Percentiles rank a stretch among this genome's conserved stretches.
phyloP scores from a whole-genome alignment of 345 rosid genomes.

The Microcos paniculata region DNA sequence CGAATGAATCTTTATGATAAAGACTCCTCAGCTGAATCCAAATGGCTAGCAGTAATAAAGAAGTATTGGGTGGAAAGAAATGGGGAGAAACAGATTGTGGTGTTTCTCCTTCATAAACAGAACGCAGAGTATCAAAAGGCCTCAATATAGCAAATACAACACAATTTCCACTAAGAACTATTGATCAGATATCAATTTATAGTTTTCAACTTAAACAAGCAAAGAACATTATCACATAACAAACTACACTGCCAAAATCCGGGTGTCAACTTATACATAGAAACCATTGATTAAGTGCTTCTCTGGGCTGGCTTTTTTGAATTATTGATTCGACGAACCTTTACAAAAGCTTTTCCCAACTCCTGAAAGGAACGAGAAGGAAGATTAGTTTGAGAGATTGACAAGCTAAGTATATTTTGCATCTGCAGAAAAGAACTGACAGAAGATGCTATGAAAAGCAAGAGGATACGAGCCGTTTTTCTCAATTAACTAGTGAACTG shows the following conservation, averaged over 20 bases:
- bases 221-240: not conserved
- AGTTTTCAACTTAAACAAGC: not conserved
- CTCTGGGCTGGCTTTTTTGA: slow-evolving; percentile 38
- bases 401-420: not conserved
- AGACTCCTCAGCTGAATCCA: not conserved
- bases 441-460: not conserved
- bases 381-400: not conserved
- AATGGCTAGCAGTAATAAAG: not conserved
- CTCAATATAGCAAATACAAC: not conserved
- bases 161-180: not conserved
- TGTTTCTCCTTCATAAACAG: too few relatives aligned
- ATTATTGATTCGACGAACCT: slow-evolving; percentile 62
- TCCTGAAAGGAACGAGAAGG: slow-evolving; percentile 33
- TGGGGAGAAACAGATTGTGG: too few relatives aligned
- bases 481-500: not conserved
- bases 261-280: not conserved
- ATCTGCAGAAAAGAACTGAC: not conserved
- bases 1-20: not conserved
- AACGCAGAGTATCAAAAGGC: not conserved
- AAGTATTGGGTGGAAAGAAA: too few relatives aligned
- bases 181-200: not conserved
- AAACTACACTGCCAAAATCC: not conserved
- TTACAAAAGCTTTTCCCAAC: slow-evolving; percentile 45
- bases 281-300: slow-evolving; percentile 7
- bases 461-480: not conserved